Conservation (phyloP, 1,284 basidiomycete genomes). For the Sphagnurus paluster region DNA sequence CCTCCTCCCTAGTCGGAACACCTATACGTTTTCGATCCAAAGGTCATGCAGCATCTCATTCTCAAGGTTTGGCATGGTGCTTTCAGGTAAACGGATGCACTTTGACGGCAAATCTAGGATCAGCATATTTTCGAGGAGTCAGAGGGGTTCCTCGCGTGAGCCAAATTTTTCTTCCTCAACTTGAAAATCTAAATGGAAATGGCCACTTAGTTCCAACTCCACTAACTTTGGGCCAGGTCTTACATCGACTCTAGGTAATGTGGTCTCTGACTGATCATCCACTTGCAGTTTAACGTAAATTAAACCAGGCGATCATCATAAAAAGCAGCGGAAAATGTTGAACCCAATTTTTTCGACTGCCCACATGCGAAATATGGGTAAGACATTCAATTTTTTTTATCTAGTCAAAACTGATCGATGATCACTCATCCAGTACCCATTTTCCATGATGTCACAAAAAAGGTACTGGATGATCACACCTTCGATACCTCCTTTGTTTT, state of each 20-base stretch:
- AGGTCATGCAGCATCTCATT: conserved; percentile 34
- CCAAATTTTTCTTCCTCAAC: conserved; percentile 1
- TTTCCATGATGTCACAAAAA: conserved; percentile 35
- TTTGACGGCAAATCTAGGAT: too few relatives aligned
- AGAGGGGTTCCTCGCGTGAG: conserved; percentile 33
- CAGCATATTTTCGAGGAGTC: conserved; percentile 30
- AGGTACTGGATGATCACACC: conserved; percentile 22
- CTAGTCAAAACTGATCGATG: too few relatives aligned
- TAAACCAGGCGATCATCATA: conserved; percentile 42
- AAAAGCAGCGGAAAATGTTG: conserved; percentile 45
- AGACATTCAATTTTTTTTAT: not conserved
- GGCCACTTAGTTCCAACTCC: conserved; percentile 24
- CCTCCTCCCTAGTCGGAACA: conserved; percentile 24
- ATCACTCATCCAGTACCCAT: conserved; percentile 28
- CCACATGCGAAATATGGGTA: conserved; percentile 40
- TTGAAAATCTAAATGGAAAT: not conserved
- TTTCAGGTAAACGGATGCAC: conserved; percentile 14
- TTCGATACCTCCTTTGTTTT: not conserved
- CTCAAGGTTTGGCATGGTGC: conserved; percentile 28
- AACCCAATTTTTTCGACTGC: too few relatives aligned
- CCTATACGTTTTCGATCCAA: conserved; percentile 32
- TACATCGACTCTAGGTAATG: conserved; percentile 34
- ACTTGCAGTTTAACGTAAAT: too few relatives aligned
- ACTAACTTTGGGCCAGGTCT: conserved; percentile 39
- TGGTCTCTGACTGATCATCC: not conserved